These are phyloP conservation scores for Senna siamea DNA, from an alignment of 306 rosid species.

Conservation along the genomic window DNA sequence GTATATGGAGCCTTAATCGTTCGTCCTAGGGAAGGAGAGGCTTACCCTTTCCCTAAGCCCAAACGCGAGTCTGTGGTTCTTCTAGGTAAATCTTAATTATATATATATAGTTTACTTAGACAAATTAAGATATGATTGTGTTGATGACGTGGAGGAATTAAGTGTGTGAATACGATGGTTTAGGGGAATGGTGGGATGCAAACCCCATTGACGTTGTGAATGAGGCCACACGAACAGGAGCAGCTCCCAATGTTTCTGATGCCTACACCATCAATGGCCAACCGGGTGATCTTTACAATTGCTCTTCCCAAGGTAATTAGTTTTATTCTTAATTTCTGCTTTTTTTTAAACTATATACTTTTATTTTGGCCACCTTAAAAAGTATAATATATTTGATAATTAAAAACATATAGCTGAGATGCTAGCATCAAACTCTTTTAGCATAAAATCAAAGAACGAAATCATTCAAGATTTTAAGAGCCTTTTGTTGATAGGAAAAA, in stretches of 20 bases:
- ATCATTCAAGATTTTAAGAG: slow-evolving; percentile 26
- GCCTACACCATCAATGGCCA: slow-evolving; percentile 94
- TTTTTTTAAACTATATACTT: too few species aligned
- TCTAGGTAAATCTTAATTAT: slow-evolving; percentile 55
- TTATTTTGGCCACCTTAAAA: too few species aligned
- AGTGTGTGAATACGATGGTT: slow-evolving; percentile 17
- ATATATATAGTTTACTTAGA: too few species aligned
- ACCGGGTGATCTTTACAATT: slow-evolving; percentile 92
- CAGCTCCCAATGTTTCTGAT: slow-evolving; percentile 77
- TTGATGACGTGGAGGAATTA: too few species aligned
- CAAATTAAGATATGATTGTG: too few species aligned
- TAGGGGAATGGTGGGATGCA: slow-evolving; percentile 97
- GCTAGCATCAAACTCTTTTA: too few species aligned
- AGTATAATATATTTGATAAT: too few species aligned
- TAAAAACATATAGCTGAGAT: too few species aligned
- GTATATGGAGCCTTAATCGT: slow-evolving; percentile 86
- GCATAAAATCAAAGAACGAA: too few species aligned
- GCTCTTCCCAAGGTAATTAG: slow-evolving; percentile 70
- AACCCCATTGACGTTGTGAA: slow-evolving; percentile 79
- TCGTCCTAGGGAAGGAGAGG: slow-evolving; percentile 69
- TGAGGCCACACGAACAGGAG: slow-evolving; percentile 73
- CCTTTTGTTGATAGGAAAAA: background rate
- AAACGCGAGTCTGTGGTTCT: slow-evolving; percentile 64
- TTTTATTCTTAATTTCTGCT: too few species aligned
- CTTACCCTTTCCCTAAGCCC: slow-evolving; percentile 82